Evolutionary conservation across 148 eudicot genomes (phyloP).

Genomic region (Arbutus unedo): DNA sequence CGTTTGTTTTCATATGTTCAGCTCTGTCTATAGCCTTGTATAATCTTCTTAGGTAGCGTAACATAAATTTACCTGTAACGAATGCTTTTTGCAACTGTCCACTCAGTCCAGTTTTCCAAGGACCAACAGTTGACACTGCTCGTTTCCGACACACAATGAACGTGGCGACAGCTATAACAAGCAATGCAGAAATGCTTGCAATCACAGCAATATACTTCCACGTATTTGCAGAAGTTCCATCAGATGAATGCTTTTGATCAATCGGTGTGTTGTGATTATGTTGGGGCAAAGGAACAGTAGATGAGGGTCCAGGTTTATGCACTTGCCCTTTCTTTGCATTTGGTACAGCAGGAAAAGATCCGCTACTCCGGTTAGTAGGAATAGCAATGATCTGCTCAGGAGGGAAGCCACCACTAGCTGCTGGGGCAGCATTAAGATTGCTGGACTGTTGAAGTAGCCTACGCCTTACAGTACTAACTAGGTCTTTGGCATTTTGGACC

Average conservation of each 20-base stretch:
- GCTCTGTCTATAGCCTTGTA: neutral
- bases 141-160: constrained; percentile 48
- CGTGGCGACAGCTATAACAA: constrained; percentile 28
- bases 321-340: constrained; percentile 26
- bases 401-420: constrained; percentile 27
- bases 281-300: constrained; percentile 28
- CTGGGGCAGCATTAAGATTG: constrained; percentile 62
- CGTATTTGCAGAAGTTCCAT: constrained; percentile 28
- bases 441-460: constrained; percentile 61
- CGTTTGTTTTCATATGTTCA: neutral
- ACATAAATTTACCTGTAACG: constrained; percentile 56
- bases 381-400: constrained; percentile 22
- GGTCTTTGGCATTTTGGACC: constrained; percentile 25
- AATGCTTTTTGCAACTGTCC: constrained; percentile 98
- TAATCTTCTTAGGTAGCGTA: neutral
- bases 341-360: constrained; percentile 71
- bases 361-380: constrained; percentile 69
- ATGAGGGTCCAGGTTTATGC: constrained; percentile 15
- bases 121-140: constrained; percentile 59
- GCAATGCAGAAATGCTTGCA: constrained; percentile 36
- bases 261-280: constrained; percentile 13
- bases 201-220: constrained; percentile 55
- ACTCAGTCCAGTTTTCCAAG: constrained; percentile 91
- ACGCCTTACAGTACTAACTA: constrained; percentile 39
- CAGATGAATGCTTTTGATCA: constrained; percentile 15